Percentiles rank a stretch among this genome's conserved stretches.
phyloP scores from a whole-genome alignment of 2,329 filamentous ascomycete species.

The Phyllosticta ampelicida region DNA sequence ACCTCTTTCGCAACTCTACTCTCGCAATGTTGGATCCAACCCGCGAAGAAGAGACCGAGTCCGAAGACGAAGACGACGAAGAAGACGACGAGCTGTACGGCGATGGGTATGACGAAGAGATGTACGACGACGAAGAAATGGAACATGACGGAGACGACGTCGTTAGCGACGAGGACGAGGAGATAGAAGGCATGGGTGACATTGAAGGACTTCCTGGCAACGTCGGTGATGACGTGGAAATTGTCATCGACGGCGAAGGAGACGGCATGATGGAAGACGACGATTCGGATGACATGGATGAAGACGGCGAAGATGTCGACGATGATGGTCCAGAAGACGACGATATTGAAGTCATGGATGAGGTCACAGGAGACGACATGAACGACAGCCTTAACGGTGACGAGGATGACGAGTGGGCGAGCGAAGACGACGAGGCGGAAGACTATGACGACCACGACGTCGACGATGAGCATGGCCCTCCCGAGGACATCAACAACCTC shows the following conservation, averaged over 20 bases:
- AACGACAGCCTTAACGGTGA: slow-evolving; percentile 34
- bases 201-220: slow-evolving; percentile 55
- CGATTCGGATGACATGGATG: slow-evolving; percentile 44
- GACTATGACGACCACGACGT: slow-evolving; percentile 40
- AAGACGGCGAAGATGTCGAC: slow-evolving; percentile 46
- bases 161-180: slow-evolving; percentile 78
- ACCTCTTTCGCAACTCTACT: slow-evolving; percentile 92
- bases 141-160: slow-evolving; percentile 74
- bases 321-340: slow-evolving; percentile 28
- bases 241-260: slow-evolving; percentile 61
- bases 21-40: slow-evolving; percentile 86
- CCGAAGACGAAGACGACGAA: slow-evolving; percentile 54
- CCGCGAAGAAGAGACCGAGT: slow-evolving; percentile 70
- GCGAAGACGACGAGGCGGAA: slow-evolving; percentile 37
- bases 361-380: slow-evolving; percentile 38
- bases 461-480: slow-evolving; percentile 39
- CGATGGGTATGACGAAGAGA: slow-evolving; percentile 78
- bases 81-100: slow-evolving; percentile 70
- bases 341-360: slow-evolving; percentile 41
- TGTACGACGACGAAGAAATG: slow-evolving; percentile 83
- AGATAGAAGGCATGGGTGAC: slow-evolving; percentile 66
- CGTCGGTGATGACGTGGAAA: slow-evolving; percentile 63
- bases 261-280: slow-evolving; percentile 47
- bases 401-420: slow-evolving; percentile 27
- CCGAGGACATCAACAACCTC: slow-evolving; percentile 18